Conservation (phyloP, 2,329 filamentous ascomycete genomes). For the Trichothecium roseum region DNA sequence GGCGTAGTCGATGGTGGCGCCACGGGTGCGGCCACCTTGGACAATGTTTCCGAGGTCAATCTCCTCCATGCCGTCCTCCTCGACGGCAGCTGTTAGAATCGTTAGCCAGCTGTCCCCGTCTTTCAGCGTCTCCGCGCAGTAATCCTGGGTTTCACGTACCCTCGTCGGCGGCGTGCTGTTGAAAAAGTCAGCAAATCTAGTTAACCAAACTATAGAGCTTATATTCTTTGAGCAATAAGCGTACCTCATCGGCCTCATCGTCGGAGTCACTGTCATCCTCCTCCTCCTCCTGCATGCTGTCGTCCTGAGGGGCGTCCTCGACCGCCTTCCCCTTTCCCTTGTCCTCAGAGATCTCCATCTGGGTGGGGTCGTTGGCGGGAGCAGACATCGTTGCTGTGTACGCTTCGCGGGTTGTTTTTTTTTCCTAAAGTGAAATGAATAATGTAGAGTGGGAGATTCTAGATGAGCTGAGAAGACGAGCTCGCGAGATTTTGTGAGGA, state of each 20-base stretch:
- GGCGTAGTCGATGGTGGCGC: conserved; percentile 84
- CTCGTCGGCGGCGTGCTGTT: not conserved
- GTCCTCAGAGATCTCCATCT: conserved; percentile 35
- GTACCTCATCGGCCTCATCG: conserved; percentile 29
- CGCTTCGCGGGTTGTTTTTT: conserved; percentile 6
- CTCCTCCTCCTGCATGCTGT: conserved; percentile 65
- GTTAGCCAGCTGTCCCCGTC: conserved; percentile 1
- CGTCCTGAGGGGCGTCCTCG: conserved; percentile 40
- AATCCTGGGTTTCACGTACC: not conserved
- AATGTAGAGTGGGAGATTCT: not conserved
- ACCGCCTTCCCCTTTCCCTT: conserved; percentile 84
- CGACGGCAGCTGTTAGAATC: conserved; percentile 32
- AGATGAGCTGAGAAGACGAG: conserved; percentile 2
- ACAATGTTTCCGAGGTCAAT: conserved; percentile 90
- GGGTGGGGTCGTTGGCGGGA: conserved; percentile 31
- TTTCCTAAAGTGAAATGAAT: not conserved
- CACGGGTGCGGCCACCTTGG: conserved; percentile 71
- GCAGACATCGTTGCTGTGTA: conserved; percentile 36
- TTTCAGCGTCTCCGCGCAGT: not conserved
- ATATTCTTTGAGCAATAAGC: too few species aligned
- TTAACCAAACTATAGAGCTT: too few species aligned
- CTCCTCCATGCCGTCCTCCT: conserved; percentile 79
- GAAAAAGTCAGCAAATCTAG: too few species aligned
- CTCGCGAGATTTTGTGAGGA: not conserved
- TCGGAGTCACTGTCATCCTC: conserved; percentile 61